phyloP scores from a whole-genome alignment of 208 protist genomes.

The Trypanosoma avium region DNA sequence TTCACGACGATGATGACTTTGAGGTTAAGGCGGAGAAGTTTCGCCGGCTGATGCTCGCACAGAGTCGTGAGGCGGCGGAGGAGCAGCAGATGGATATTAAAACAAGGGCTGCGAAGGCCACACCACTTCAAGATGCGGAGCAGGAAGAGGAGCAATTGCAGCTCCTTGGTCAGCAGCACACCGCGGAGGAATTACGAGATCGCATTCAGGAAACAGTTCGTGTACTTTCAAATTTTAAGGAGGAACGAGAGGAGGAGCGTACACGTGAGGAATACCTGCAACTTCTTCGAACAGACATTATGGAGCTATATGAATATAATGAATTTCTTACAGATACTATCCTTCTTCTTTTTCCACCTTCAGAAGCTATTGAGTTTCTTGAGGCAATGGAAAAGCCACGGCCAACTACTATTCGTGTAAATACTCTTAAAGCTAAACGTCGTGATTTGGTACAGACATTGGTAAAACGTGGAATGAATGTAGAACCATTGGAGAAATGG shows the following conservation, averaged over 20 bases:
- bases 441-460: slow-evolving; percentile 95
- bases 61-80: slow-evolving; percentile 60
- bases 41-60: slow-evolving; percentile 56
- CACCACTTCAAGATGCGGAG: slow-evolving; percentile 48
- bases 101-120: slow-evolving; percentile 51
- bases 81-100: slow-evolving; percentile 62
- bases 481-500: slow-evolving; percentile 96
- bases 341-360: slow-evolving; percentile 93
- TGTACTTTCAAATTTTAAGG: slow-evolving; percentile 93
- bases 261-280: slow-evolving; percentile 93
- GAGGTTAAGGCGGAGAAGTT: slow-evolving; percentile 82
- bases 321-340: slow-evolving; percentile 93
- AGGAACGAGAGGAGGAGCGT: slow-evolving; percentile 84
- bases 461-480: slow-evolving; percentile 96
- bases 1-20: slow-evolving; percentile 79
- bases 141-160: slow-evolving; percentile 40
- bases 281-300: slow-evolving; percentile 90
- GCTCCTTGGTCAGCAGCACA: slow-evolving; percentile 64
- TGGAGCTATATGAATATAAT: slow-evolving; percentile 96
- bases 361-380: slow-evolving; percentile 95
- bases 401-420: slow-evolving; percentile 98
- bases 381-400: slow-evolving; percentile 97
- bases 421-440: slow-evolving; percentile 97
- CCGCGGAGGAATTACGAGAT: slow-evolving; percentile 74
- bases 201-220: slow-evolving; percentile 91